Evolutionary conservation across 352 stramenopile species (phyloP), one percentile per base, ranked within the genome.

Genomic region (Globisporangium orthogonon): DNA sequence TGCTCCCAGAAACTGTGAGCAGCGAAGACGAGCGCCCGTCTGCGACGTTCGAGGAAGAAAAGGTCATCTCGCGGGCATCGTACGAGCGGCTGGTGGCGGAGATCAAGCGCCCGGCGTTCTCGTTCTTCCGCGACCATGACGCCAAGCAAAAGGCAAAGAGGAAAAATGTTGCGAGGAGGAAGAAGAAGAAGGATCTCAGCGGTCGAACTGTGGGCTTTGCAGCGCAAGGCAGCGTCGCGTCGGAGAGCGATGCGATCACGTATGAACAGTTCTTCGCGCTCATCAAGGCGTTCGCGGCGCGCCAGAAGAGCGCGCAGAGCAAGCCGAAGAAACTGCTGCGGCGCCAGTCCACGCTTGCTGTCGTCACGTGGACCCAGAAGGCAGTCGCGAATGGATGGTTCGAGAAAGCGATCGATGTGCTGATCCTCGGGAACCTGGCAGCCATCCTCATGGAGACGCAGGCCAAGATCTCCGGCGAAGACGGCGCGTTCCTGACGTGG

Each of bases 361-460:
- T 76, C 17, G 56, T 77, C 7, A 54, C 61, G 11, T 67, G 54
- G 31, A 29, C 74, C 4, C 57, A 70, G 3, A 49, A 48, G 15
- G 66, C 73, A 44, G 66, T 83, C 5, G 33, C 50, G 3, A 52
- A 50, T 3, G 62, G 63, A 41, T 70, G 63, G 50, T 83, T 78
- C 40, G 71, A 83, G 18, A 69, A 63, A 17, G 47, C 37, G 5
- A 56, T 81, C 18, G 68, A 81, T 35, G 15, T 71, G 3, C 60
- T 83, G 17, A 76, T 82, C 44, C 53, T 83, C 0, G 63, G 50
- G 6, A 87, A 84, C 33, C 56, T 79, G 29, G 46, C 71, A 4
- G 66, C 68, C 5, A 87, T 86, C 44, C 59, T 83, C 1, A 44
- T 78, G 45, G 77, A 86, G 58, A 73, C 76, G 23, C 71, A 84